Conservation (phyloP, 1,284 basidiomycete genomes). For the Flammula alnicola region DNA sequence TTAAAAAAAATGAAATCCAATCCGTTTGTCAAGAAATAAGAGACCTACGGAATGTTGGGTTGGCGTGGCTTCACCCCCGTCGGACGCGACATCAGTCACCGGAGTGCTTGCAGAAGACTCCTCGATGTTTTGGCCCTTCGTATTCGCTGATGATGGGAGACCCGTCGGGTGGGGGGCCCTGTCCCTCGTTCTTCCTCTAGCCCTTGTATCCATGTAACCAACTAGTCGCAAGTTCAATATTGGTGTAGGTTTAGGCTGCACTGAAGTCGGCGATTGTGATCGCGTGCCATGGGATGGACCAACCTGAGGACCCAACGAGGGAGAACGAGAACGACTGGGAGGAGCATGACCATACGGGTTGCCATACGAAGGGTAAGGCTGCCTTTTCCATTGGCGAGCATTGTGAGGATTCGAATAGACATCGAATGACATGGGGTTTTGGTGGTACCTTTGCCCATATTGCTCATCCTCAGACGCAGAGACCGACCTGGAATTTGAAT, state of each 20-base stretch:
- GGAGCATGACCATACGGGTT: not conserved
- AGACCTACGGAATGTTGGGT: not conserved
- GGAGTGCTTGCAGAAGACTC: not conserved
- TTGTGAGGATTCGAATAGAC: slow-evolving; percentile 17
- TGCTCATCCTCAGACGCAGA: slow-evolving; percentile 36
- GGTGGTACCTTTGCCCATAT: slow-evolving; percentile 22
- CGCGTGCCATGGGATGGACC: slow-evolving; percentile 16
- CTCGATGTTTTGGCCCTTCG: not conserved
- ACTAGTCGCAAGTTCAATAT: slow-evolving; percentile 39
- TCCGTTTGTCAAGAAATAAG: not conserved
- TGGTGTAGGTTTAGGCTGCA: slow-evolving; percentile 28
- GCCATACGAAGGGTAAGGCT: slow-evolving; percentile 2
- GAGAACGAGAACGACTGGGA: slow-evolving; percentile 14
- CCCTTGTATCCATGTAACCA: slow-evolving; percentile 26
- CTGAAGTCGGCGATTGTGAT: slow-evolving; percentile 16
- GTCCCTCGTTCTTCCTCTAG: slow-evolving; percentile 19
- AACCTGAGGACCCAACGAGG: not conserved
- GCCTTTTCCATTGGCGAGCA: slow-evolving; percentile 11
- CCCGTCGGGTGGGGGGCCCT: slow-evolving; percentile 14
- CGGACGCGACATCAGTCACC: no score
- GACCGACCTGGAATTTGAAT: slow-evolving; percentile 39
- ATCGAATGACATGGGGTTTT: slow-evolving; percentile 15
- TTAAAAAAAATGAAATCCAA: not conserved
- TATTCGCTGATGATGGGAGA: slow-evolving; percentile 2
- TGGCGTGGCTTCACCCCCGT: not conserved